Evolutionary conservation across 1,284 basidiomycete genomes (phyloP), one percentile per base, ranked within the genome.

Genomic region (Tilletia walkeri): DNA sequence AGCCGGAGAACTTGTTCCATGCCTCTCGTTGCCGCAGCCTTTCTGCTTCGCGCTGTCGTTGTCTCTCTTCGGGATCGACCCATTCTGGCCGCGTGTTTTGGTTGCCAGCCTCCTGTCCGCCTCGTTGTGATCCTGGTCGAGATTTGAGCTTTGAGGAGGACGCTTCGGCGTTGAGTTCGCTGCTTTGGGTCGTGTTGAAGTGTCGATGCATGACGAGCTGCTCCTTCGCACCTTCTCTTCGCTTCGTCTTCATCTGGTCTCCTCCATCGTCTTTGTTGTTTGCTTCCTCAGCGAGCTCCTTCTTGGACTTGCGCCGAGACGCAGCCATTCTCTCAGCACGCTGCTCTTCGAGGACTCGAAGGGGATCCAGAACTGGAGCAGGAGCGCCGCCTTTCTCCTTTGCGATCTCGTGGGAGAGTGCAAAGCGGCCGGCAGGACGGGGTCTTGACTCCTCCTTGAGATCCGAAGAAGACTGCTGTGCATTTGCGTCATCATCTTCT

Each of bases 1-100:
- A 82, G 3, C 77, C 75, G 50, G 78, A 79, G 20, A 72, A 65
- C 48, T 75, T 75, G 71, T 80, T 80, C 82, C 82, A 82, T 72
- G 75, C 67, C 68, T 76, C 76, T 30, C 75, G 72, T 24, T 75
- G 72, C 66, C 74, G 72, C 30, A 72, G 48, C 18, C 81, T 76
- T 16, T 77, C 73, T 59, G 24, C 67, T 69, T 76, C 76, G 38
- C 75, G 72, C 34, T 75, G 72, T 66, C 74, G 72, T 24, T 73
- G 48, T n/a, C 81, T 76, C 14, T 77, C 73, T 59, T 75, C 69
- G 18, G 54, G 54, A 24, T 76, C 14, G 41, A 14, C 6, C 6
- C 41, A 14, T 45, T 45, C 41, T 45, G 41, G 41, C 24, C 24
- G 24, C 2, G 24, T 30, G 24, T 30, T 30, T 45, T 45, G 41